Conservation (phyloP, 192 early-diverging fungal genomes). For the Coemansia sp. region DNA sequence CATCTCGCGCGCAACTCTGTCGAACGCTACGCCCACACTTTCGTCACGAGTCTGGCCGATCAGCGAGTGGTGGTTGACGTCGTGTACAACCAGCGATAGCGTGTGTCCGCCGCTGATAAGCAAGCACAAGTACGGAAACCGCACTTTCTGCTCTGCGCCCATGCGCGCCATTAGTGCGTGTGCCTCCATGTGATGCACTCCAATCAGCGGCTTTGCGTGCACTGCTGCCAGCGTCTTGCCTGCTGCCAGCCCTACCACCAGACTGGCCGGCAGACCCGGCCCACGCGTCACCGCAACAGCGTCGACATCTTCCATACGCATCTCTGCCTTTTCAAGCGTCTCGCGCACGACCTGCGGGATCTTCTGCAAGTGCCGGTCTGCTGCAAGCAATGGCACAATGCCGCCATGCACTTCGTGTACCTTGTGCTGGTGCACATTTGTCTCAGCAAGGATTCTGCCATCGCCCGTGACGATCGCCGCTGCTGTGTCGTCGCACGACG, state of each 20-base stretch:
- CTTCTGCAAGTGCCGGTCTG: conserved; percentile 62
- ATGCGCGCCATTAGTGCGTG: conserved; percentile 77
- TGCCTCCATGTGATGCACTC: conserved; percentile 85
- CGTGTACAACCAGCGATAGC: conserved; percentile 58
- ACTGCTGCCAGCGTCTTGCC: conserved; percentile 73
- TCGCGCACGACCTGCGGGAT: conserved; percentile 62
- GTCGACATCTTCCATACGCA: conserved; percentile 60
- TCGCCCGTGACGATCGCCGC: conserved; percentile 69
- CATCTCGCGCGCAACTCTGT: conserved; percentile 72
- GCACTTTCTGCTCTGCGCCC: conserved; percentile 17
- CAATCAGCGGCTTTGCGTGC: conserved; percentile 63
- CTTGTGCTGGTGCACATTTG: conserved; percentile 61
- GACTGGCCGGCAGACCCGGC: conserved; percentile 68
- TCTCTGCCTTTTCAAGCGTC: conserved; percentile 57
- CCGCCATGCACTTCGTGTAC: conserved; percentile 74
- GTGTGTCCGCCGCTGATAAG: conserved; percentile 81
- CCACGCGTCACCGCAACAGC: conserved; percentile 75
- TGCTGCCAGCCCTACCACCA: conserved; percentile 68
- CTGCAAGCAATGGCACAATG: conserved; percentile 70
- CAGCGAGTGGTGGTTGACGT: conserved; percentile 59
- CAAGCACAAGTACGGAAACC: conserved; percentile 70
- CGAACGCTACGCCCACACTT: conserved; percentile 77
- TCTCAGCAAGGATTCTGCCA: conserved; percentile 63
- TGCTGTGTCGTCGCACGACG: conserved; percentile 80
- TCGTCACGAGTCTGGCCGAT: conserved; percentile 72